These are phyloP conservation scores for Hericium coralloides DNA, from an alignment of 768 basidiomycete genomes.

Conservation along the genomic window DNA sequence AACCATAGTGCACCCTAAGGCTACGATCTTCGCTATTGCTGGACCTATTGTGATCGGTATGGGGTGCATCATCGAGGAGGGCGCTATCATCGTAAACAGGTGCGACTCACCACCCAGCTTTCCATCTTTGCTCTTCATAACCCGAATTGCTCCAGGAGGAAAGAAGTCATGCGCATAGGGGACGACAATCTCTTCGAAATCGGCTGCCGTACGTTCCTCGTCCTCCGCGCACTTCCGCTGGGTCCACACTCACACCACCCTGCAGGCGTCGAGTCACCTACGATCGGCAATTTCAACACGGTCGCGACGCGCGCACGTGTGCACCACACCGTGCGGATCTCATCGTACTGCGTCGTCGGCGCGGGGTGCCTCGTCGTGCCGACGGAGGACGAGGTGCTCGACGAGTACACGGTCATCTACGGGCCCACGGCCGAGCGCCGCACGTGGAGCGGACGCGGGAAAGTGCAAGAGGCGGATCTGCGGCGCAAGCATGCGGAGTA, in stretches of 20 bases:
- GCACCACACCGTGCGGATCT: conserved; percentile 73
- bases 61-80: conserved; percentile 88
- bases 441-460: conserved; percentile 80
- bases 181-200: conserved; percentile 94
- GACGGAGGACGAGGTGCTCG: conserved; percentile 67
- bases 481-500: conserved; percentile 88
- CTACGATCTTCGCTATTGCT: conserved; percentile 83
- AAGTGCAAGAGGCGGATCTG: conserved; percentile 75
- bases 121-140: neutral
- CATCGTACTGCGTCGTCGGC: conserved; percentile 76
- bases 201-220: conserved; percentile 64
- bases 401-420: conserved; percentile 79
- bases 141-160: conserved; percentile 33
- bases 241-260: neutral
- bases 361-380: conserved; percentile 74
- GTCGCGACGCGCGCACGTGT: conserved; percentile 78
- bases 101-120: conserved; percentile 18
- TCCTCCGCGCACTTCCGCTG: neutral
- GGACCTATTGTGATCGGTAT: conserved; percentile 87
- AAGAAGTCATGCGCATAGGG: conserved; percentile 88
- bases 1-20: conserved; percentile 88
- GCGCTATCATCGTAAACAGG: conserved; percentile 85
- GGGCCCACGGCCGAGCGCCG: conserved; percentile 68
- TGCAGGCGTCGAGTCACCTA: conserved; percentile 78
- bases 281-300: conserved; percentile 80